A percentile compares a stretch with the other conserved stretches of the same genome.
Evolutionary conservation across 129 eudicot species (phyloP).

Genomic region (Chrysanthemum seticuspe): DNA sequence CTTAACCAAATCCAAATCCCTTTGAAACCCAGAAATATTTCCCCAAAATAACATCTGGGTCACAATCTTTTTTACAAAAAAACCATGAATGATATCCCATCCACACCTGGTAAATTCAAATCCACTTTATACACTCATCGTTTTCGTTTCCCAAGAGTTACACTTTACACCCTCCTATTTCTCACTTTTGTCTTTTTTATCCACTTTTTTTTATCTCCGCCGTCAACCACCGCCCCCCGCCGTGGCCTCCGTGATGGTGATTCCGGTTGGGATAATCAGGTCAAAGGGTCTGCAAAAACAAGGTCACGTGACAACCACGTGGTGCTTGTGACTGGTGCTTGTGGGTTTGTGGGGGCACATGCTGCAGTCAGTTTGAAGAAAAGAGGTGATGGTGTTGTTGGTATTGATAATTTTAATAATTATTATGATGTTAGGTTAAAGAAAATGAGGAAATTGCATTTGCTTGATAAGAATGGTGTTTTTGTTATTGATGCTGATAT

Average conservation of each 20-base stretch:
- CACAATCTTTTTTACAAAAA: too few species aligned
- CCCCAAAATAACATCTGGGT: too few species aligned
- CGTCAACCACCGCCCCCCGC: constrained; percentile 35
- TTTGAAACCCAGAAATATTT: too few species aligned
- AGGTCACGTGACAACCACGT: constrained; percentile 37
- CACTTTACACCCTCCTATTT: constrained; percentile 56
- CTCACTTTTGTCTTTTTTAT: constrained; percentile 36
- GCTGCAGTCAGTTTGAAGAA: constrained; percentile 47
- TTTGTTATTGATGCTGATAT: constrained; percentile 53
- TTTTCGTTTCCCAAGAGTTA: constrained; percentile 49
- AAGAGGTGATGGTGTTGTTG: constrained; percentile 67
- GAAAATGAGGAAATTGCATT: constrained; percentile 37
- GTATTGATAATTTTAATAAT: constrained; percentile 58
- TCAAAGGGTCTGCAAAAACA: constrained; percentile 48
- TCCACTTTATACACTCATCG: neutral
- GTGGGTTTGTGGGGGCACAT: constrained; percentile 64
- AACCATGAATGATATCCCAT: too few species aligned
- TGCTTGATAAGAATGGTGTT: constrained; percentile 49
- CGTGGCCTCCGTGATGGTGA: constrained; percentile 35
- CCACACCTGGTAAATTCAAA: too few species aligned
- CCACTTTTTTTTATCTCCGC: constrained; percentile 41
- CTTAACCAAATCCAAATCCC: too few species aligned
- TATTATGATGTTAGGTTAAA: constrained; percentile 54
- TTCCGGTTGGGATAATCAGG: constrained; percentile 48
- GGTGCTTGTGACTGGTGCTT: constrained; percentile 72